phyloP scores from a whole-genome alignment of 2,329 filamentous ascomycete species.

The Lachnellula willkommii region DNA sequence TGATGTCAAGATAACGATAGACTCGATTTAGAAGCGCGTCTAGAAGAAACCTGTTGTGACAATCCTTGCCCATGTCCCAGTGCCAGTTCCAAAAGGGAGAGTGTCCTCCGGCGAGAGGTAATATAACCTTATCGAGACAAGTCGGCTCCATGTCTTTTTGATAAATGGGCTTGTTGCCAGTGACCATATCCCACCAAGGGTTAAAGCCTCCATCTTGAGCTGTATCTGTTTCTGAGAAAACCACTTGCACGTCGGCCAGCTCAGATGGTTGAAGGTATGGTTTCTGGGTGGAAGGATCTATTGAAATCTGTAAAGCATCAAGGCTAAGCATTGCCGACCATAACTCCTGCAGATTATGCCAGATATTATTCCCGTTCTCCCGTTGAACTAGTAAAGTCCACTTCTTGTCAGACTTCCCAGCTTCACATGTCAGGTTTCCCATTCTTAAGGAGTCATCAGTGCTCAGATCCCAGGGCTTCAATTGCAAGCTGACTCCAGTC shows the following conservation, averaged over 20 bases:
- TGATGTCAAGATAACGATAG: slow-evolving; percentile 8
- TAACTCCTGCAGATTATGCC: slow-evolving; percentile 7
- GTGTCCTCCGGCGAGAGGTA: slow-evolving; percentile 28
- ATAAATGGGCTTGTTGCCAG: slow-evolving; percentile 12
- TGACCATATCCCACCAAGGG: slow-evolving; percentile 9
- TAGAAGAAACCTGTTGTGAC: slow-evolving; percentile 8
- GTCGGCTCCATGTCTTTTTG: slow-evolving; percentile 9
- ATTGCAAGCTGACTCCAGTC: background rate
- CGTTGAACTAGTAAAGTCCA: background rate
- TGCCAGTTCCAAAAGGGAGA: slow-evolving; percentile 28
- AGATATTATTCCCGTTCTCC: background rate
- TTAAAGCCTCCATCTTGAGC: slow-evolving; percentile 8
- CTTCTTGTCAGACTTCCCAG: background rate
- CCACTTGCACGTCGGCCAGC: slow-evolving; percentile 8
- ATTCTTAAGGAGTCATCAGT: background rate
- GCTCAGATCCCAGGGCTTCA: background rate
- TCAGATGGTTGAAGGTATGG: slow-evolving; percentile 8
- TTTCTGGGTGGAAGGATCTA: slow-evolving; percentile 8
- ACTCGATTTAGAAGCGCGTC: slow-evolving; percentile 7
- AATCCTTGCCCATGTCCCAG: slow-evolving; percentile 5
- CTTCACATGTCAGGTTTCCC: background rate
- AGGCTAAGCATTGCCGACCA: background rate
- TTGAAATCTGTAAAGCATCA: slow-evolving; percentile 11
- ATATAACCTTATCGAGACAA: slow-evolving; percentile 17
- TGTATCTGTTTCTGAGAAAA: slow-evolving; percentile 4